A percentile compares a stretch with the other conserved stretches of the same genome.
phyloP scores from a whole-genome alignment of 768 basidiomycete genomes.

The Mrakia hoshinonis region DNA sequence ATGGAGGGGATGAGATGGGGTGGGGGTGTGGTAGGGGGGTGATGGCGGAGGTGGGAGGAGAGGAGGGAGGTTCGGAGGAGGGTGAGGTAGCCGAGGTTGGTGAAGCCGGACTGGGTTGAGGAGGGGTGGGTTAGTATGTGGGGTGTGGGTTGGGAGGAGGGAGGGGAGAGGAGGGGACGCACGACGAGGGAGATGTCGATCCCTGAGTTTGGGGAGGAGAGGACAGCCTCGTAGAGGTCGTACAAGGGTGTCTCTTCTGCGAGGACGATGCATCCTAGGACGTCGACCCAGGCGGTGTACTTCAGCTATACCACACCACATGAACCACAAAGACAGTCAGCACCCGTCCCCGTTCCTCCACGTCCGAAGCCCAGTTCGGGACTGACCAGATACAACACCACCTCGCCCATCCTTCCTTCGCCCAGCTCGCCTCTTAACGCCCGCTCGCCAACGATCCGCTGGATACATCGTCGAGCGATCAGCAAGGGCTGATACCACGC shows the following conservation, averaged over 20 bases:
- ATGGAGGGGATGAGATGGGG: background rate
- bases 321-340: no score
- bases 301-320: no score
- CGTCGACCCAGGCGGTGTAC: no score
- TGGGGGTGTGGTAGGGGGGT: background rate
- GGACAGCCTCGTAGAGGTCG: background rate
- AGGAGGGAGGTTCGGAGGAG: conserved; percentile 1
- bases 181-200: background rate
- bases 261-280: no score
- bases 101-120: background rate
- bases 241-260: background rate
- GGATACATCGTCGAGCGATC: background rate
- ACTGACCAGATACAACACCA: conserved; percentile 10
- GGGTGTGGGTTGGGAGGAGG: background rate
- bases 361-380: background rate
- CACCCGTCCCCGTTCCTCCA: background rate
- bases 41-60: background rate
- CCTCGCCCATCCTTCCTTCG: background rate
- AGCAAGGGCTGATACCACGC: conserved; percentile 6
- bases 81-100: background rate
- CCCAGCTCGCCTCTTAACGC: background rate
- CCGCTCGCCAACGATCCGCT: conserved; percentile 5
- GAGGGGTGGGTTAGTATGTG: background rate
- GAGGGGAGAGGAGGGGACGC: background rate
- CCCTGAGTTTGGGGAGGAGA: background rate